Percentiles rank a stretch among this genome's conserved stretches.
Conservation (phyloP, 2,329 filamentous ascomycete genomes). For the Cytospora paraplurivora region DNA sequence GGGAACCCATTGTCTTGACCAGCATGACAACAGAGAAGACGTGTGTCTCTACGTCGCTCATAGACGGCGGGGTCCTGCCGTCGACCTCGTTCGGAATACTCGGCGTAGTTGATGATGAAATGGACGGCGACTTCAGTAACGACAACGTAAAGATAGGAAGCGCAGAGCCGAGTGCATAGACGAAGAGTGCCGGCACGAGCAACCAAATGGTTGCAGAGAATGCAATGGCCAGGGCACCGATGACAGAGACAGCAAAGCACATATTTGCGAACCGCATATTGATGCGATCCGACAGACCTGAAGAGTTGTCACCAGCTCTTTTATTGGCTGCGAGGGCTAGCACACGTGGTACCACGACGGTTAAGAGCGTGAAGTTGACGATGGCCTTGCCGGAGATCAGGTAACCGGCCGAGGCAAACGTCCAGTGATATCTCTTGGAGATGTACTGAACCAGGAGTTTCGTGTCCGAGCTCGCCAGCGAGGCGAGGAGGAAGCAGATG, state of each 20-base stretch:
- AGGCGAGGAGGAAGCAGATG: conserved; percentile 49
- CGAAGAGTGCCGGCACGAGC: conserved; percentile 46
- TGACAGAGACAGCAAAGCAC: conserved; percentile 42
- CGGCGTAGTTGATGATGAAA: conserved; percentile 35
- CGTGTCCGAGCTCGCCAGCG: conserved; percentile 53
- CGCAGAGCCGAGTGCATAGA: conserved; percentile 52
- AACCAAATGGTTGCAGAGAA: conserved; percentile 43
- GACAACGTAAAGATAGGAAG: conserved; percentile 53
- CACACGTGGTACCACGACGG: conserved; percentile 44
- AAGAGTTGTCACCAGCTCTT: conserved; percentile 30
- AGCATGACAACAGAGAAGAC: conserved; percentile 56
- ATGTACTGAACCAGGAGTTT: conserved; percentile 54
- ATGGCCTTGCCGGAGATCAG: conserved; percentile 51
- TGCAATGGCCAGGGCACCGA: conserved; percentile 48
- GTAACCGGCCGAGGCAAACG: conserved; percentile 50
- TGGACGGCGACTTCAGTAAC: conserved; percentile 47
- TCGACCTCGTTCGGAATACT: conserved; percentile 11
- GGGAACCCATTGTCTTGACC: conserved; percentile 50
- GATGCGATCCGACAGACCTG: conserved; percentile 33
- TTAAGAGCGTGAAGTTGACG: conserved; percentile 50
- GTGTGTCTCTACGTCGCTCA: conserved; percentile 41
- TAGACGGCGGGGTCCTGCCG: conserved; percentile 16
- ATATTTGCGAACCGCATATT: conserved; percentile 41
- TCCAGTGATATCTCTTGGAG: conserved; percentile 51
- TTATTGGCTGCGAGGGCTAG: conserved; percentile 33